A percentile compares a stretch with the other conserved stretches of the same genome.
Evolutionary conservation across 306 rosid species (phyloP).

Genomic region (Fragaria ananassa): DNA sequence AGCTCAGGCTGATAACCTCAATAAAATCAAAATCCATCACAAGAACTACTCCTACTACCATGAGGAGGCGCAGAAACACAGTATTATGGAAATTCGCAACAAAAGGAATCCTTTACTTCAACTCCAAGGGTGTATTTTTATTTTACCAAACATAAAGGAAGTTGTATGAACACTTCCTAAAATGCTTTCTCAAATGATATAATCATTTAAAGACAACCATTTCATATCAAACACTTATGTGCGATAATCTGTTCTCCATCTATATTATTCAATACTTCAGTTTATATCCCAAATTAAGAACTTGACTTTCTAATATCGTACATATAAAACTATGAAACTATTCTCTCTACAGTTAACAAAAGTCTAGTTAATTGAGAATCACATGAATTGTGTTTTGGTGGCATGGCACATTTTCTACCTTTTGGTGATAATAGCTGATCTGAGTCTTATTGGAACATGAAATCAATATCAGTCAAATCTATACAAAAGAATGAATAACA

Average conservation of each 20-base stretch:
- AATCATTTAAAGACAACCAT: too few relatives aligned
- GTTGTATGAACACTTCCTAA: neutral
- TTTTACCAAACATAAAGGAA: neutral
- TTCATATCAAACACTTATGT: neutral
- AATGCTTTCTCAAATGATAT: neutral
- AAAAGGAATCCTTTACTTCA: neutral
- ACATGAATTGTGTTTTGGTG: neutral
- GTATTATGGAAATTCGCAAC: neutral
- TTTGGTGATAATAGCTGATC: neutral
- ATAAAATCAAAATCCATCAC: neutral
- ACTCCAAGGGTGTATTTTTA: neutral
- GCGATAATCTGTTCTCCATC: neutral
- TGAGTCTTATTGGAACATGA: neutral
- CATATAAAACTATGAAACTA: neutral
- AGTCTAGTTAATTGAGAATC: neutral
- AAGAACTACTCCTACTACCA: neutral
- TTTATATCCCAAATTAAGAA: neutral
- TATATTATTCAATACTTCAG: neutral
- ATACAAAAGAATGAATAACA: neutral
- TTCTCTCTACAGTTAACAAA: neutral
- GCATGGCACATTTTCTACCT: neutral
- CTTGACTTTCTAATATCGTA: neutral
- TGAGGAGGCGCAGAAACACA: neutral
- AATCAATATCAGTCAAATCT: slow-evolving; percentile 1
- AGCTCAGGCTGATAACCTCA: neutral